These are phyloP conservation scores for Alloascoidea africana DNA, from an alignment of 805 yeast genomes.

Conservation along the genomic window DNA sequence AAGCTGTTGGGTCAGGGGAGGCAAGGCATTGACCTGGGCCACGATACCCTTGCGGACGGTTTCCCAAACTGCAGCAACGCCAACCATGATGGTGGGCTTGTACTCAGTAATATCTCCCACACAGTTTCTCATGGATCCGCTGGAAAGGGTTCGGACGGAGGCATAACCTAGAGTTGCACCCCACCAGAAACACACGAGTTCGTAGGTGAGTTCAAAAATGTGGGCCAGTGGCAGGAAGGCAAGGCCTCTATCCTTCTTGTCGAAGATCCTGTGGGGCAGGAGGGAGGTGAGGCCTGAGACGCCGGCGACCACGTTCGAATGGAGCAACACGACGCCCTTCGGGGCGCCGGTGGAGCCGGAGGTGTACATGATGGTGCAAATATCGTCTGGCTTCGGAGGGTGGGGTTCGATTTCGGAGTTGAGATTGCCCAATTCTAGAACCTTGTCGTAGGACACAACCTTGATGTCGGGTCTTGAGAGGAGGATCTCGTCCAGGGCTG, in stretches of 20 bases:
- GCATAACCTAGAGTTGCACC: conserved; percentile 88
- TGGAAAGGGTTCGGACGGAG: conserved; percentile 79
- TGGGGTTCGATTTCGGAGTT: conserved; percentile 24
- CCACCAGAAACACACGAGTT: conserved; percentile 70
- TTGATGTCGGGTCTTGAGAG: conserved; percentile 65
- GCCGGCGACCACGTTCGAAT: conserved; percentile 65
- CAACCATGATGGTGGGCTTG: conserved; percentile 90
- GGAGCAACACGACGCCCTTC: conserved; percentile 64
- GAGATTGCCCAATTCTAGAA: conserved; percentile 43
- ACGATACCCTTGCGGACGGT: conserved; percentile 84
- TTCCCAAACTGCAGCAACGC: conserved; percentile 99
- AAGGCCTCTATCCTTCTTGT: conserved; percentile 53
- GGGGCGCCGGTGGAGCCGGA: conserved; percentile 85
- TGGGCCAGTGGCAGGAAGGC: conserved; percentile 96
- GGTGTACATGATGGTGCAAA: conserved; percentile 73
- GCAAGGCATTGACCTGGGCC: conserved; percentile 52
- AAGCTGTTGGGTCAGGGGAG: conserved; percentile 54
- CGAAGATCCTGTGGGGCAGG: conserved; percentile 36
- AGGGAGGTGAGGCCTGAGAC: conserved; percentile 65
- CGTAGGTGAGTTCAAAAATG: conserved; percentile 85
- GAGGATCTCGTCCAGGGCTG: conserved; percentile 34
- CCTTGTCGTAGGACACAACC: conserved; percentile 50
- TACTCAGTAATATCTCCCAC: conserved; percentile 77
- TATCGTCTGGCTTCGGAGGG: conserved; percentile 35
- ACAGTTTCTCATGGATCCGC: conserved; percentile 69